A percentile compares a stretch with the other conserved stretches of the same genome.
phyloP scores from a whole-genome alignment of 148 eudicot genomes.

The Salicornia ramosissima region DNA sequence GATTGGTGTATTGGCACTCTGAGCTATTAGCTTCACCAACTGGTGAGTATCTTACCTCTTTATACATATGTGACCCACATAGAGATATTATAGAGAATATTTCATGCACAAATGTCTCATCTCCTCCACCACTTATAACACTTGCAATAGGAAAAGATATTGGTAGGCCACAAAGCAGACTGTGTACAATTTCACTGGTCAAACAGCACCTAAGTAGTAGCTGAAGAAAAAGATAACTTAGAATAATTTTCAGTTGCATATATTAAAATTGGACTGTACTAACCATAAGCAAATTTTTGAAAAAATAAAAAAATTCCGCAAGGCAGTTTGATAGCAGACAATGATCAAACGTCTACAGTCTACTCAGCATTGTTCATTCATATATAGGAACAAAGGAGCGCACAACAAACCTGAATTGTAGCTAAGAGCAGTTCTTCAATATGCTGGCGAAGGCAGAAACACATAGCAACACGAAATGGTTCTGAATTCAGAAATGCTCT shows the following conservation, averaged over 20 bases:
- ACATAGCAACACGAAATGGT: slow-evolving; percentile 68
- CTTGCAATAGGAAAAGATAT: slow-evolving; percentile 81
- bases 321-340: no score
- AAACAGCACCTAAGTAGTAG: slow-evolving; percentile 72
- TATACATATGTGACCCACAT: slow-evolving; percentile 49
- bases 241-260: no score
- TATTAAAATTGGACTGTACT: background rate
- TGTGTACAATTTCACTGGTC: slow-evolving; percentile 51
- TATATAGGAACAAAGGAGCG: background rate
- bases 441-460: slow-evolving; percentile 80
- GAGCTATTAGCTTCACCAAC: slow-evolving; percentile 41
- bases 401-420: slow-evolving; percentile 55
- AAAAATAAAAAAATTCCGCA: background rate
- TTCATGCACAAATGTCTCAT: slow-evolving; percentile 83
- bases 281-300: no score
- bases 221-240: slow-evolving; percentile 41
- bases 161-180: slow-evolving; percentile 80
- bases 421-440: slow-evolving; percentile 56
- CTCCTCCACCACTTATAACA: slow-evolving; percentile 91
- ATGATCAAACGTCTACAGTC: no score
- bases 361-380: no score
- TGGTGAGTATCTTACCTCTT: slow-evolving; percentile 58
- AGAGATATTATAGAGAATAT: slow-evolving; percentile 65
- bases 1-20: slow-evolving; percentile 48
- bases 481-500: slow-evolving; percentile 60